These are phyloP conservation scores for Shiraia bambusicola DNA, from an alignment of 2,329 filamentous ascomycete genomes.

Conservation along the genomic window DNA sequence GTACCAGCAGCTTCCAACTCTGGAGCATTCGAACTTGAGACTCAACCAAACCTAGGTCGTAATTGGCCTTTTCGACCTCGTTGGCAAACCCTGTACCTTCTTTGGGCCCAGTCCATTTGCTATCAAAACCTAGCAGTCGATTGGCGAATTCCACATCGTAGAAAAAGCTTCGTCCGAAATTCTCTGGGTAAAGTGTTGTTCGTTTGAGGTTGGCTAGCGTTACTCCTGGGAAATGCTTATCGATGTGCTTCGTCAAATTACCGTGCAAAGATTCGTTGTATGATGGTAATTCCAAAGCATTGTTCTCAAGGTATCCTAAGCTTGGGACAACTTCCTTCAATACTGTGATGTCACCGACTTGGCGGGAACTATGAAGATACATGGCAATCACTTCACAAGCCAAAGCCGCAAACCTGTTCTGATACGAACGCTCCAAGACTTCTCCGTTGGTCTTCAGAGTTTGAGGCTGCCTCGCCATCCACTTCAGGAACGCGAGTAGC, in stretches of 20 bases:
- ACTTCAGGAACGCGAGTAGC: conserved; percentile 68
- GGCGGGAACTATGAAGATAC: conserved; percentile 82
- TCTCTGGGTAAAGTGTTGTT: conserved; percentile 64
- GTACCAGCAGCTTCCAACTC: conserved; percentile 83
- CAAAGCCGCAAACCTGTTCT: conserved; percentile 68
- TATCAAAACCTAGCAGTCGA: conserved; percentile 73
- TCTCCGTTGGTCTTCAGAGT: conserved; percentile 27
- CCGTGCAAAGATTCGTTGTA: conserved; percentile 87
- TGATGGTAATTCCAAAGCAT: conserved; percentile 73
- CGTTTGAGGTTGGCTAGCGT: conserved; percentile 78
- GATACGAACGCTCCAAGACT: conserved; percentile 35
- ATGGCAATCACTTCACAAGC: conserved; percentile 87
- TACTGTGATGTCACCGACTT: conserved; percentile 68
- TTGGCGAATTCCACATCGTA: conserved; percentile 78
- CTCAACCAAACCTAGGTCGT: conserved; percentile 88
- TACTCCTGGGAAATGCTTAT: conserved; percentile 71
- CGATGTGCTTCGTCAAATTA: conserved; percentile 83
- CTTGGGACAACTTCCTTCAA: conserved; percentile 72
- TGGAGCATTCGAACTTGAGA: conserved; percentile 84
- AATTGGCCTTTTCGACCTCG: conserved; percentile 84
- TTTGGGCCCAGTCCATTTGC: conserved; percentile 66
- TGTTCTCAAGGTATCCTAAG: conserved; percentile 75
- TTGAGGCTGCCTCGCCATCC: conserved; percentile 32
- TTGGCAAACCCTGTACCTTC: conserved; percentile 69
- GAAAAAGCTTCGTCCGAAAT: conserved; percentile 76